Evolutionary conservation across 2,329 filamentous ascomycete species (phyloP).

Genomic region (Chaetomiaceae sp.): DNA sequence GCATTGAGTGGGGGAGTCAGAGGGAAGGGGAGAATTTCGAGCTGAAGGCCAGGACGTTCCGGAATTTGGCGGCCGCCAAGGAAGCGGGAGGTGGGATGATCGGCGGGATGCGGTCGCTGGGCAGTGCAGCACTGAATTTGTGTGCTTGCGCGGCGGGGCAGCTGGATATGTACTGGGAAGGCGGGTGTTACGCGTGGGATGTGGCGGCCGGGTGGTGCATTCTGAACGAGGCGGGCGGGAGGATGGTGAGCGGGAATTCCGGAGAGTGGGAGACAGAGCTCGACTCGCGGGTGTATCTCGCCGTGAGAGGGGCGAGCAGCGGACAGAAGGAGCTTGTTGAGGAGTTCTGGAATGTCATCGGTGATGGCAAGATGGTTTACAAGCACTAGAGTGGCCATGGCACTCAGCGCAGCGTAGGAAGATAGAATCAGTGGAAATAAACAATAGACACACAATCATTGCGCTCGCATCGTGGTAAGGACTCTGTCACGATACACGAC

Average conservation of each 20-base stretch:
- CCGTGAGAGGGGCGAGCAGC: constrained; percentile 52
- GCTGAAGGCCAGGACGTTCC: constrained; percentile 62
- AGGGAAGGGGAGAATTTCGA: constrained; percentile 65
- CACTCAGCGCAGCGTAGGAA: neutral
- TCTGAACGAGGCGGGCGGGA: constrained; percentile 65
- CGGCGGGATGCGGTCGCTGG: constrained; percentile 63
- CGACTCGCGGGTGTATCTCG: constrained; percentile 56
- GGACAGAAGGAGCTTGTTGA: constrained; percentile 58
- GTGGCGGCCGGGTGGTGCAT: constrained; percentile 78
- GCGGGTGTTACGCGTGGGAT: constrained; percentile 80
- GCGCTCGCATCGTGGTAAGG: too few relatives aligned
- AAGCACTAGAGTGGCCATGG: constrained; percentile 23
- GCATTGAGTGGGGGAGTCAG: constrained; percentile 67
- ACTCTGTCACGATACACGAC: too few relatives aligned
- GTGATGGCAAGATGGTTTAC: constrained; percentile 45
- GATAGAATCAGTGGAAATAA: neutral
- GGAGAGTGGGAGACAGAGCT: constrained; percentile 61
- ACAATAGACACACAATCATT: neutral
- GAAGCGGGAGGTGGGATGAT: constrained; percentile 68
- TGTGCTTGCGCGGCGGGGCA: constrained; percentile 65
- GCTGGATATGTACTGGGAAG: constrained; percentile 74
- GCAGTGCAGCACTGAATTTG: constrained; percentile 69
- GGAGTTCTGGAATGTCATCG: constrained; percentile 58
- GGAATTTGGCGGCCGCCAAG: constrained; percentile 49
- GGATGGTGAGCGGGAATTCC: constrained; percentile 66